Evolutionary conservation across 176 grass and related monocot species (phyloP), one percentile per base, ranked within the genome.

Genomic region (Guadua angustifolia): DNA sequence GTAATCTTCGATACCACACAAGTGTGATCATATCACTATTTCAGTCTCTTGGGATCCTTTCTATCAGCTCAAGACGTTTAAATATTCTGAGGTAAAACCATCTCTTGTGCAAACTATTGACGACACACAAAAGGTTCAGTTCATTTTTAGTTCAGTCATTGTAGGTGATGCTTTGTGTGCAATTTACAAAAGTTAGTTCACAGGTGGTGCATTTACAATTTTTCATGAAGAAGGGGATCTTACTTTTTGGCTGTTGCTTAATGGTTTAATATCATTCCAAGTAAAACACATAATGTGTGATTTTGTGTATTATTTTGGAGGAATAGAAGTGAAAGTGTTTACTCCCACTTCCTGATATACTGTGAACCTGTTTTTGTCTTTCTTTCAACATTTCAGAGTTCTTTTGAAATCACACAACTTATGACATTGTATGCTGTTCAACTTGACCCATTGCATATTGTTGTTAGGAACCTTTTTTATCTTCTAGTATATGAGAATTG

Each of bases 1-100:
- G 96, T 83, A 99, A 99, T 82, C 81, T 99, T 91, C 87, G 96
- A 43, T 99, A 99, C 78, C 96, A 99, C 79, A 99, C 96, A 74
- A 95, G 93, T 15, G 93, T 99, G 26, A 99, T 99, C 87, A 99
- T 99, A 83, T 90, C 93, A 85, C 83, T 99, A 73, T 95, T 99
- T 87, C 93, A 99, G 64, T 95, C 96, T 17, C 93, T 99, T 75
- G 96, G 91, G 26, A 90, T 88, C 57, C 96, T 99, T 73, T 92
- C 96, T 82, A 92, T 95, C 70, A 99, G 96, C 78, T 80, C 96
- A 71, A 84, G 96, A 76, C 93, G 94, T 75, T 93, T 99, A 87
- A 98, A 95, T 90, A 92, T 94, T 71, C 69, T 99, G 77, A 94
- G 96, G 96, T 99, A 84, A 79, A 65, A 38, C 16, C 47, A 73